Base-by-base conservation (phyloP, 2,329 filamentous ascomycete genomes). In the Ceratocystis eucalypticola region DNA sequence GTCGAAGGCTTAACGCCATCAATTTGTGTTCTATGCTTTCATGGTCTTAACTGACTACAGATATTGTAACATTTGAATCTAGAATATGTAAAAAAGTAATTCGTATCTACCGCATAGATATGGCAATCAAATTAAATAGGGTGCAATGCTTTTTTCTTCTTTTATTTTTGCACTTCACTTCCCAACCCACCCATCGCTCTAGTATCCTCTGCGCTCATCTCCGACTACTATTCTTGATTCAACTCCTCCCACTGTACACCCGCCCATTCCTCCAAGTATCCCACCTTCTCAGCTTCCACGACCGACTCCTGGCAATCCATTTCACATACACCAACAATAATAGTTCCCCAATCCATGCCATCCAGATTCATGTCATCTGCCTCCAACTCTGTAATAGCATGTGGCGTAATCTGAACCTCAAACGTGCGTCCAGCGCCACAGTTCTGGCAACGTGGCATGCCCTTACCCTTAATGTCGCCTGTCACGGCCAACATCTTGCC, bases 341-440 rank as follows among this genome's bases (percentile, higher is more conserved):
- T 82, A 0, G 91, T 97, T 0, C 93, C 93, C 94, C 94, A 99
- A 72, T 99, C 94, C 94, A 99, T 99, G 0, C 92, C 94, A 79
- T 96, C 82, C 22, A 87, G 72, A 48, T 82, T 83, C 70, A 85
- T 74, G 66, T 88, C 86, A 53, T 92, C 88, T 1, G 82, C 86
- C 78, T 97, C 94, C 65, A 97, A 79, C 79, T 95, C 88, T 37
- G 85, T 84, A 71, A 99, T 99, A 2, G 91, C 87, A 73, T 96
- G 88, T 50, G 94, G 94, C 70, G 88, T 92, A 70, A 99, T 79
- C 79, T 99, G 94, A 67, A 96, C 80, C 80, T 99, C 94, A 74
- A 97, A 97, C 15, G 88, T 84, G 69, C 93, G 84, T 62, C 82
- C 79, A 0, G 81, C 83, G 7, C 88, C 88, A 75, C 94, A 99